phyloP scores from a whole-genome alignment of 164 flowering plant species.

The Macadamia integrifolia region DNA sequence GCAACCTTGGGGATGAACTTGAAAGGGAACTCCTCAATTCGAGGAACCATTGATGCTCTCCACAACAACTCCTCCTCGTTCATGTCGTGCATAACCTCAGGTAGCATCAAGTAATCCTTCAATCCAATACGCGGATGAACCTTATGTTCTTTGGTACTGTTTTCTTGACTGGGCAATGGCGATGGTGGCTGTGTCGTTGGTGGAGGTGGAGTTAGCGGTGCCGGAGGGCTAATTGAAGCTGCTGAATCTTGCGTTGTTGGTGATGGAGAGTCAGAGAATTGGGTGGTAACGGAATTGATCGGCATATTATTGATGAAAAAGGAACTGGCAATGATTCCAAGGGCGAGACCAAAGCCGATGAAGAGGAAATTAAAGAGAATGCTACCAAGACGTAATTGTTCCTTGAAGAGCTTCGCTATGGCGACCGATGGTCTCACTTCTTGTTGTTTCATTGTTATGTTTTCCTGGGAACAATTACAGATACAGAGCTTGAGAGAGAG shows the following conservation, averaged over 20 bases:
- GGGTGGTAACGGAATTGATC: slow-evolving; percentile 19
- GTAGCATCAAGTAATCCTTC: slow-evolving; percentile 23
- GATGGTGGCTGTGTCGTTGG: too few relatives aligned
- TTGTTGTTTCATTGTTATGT: slow-evolving; percentile 17
- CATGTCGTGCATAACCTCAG: slow-evolving; percentile 35
- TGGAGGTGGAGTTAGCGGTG: too few relatives aligned
- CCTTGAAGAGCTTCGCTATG: slow-evolving; percentile 17
- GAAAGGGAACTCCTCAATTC: slow-evolving; percentile 23
- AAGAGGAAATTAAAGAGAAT: slow-evolving; percentile 22
- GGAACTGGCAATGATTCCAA: slow-evolving; percentile 28
- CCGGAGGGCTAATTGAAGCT: too few relatives aligned
- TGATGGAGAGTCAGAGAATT: neutral
- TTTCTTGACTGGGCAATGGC: too few relatives aligned
- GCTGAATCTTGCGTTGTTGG: too few relatives aligned
- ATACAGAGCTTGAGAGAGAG: too few relatives aligned
- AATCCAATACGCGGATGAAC: slow-evolving; percentile 7
- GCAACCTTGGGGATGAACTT: slow-evolving; percentile 45
- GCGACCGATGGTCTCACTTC: slow-evolving; percentile 11
- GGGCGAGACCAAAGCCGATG: slow-evolving; percentile 26
- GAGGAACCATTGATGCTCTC: slow-evolving; percentile 53
- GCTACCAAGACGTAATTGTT: slow-evolving; percentile 17
- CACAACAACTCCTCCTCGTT: slow-evolving; percentile 41
- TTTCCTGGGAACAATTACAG: too few relatives aligned
- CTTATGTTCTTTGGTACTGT: too few relatives aligned
- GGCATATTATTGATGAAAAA: slow-evolving; percentile 15